A percentile compares a stretch with the other conserved stretches of the same genome.
Evolutionary conservation across 192 early-diverging fungal genomes (phyloP).

Genomic region (Paraglomus occultum): DNA sequence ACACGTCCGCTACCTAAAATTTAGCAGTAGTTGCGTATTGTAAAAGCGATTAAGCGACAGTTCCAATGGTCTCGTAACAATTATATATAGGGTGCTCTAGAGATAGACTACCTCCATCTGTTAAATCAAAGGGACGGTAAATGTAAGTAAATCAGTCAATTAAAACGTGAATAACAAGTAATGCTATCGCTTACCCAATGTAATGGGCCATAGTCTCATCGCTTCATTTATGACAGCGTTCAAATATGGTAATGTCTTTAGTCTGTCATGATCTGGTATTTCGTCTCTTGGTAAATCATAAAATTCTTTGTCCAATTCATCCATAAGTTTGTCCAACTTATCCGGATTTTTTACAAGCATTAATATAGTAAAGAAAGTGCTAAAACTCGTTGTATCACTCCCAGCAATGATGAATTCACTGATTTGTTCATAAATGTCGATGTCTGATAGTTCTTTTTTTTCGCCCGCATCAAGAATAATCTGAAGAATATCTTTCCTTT

Average conservation of each 20-base stretch:
- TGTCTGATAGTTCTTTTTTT: conserved; percentile 24
- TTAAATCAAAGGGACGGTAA: not conserved
- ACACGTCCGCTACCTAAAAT: conserved; percentile 34
- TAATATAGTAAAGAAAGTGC: conserved; percentile 32
- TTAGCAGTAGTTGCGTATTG: not conserved
- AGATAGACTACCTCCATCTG: not conserved
- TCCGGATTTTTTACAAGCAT: conserved; percentile 33
- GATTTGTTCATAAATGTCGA: conserved; percentile 32
- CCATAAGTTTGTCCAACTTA: conserved; percentile 24
- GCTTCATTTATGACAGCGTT: conserved; percentile 56
- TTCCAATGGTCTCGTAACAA: not conserved
- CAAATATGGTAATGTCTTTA: conserved; percentile 48
- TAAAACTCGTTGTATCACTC: conserved; percentile 34
- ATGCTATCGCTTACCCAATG: conserved; percentile 1
- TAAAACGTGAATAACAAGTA: not conserved
- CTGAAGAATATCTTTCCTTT: conserved; percentile 40
- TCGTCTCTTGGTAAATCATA: conserved; percentile 15
- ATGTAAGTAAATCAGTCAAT: not conserved
- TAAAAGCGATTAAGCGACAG: not conserved
- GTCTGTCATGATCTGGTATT: conserved; percentile 39
- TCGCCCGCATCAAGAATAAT: conserved; percentile 33
- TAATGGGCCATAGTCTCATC: conserved; percentile 49
- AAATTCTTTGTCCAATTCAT: conserved; percentile 35
- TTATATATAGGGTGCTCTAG: not conserved
- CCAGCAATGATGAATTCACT: conserved; percentile 34